Evolutionary conservation across 2,329 filamentous ascomycete genomes (phyloP), one percentile per base, ranked within the genome.

Genomic region (Tympanopsis confertula): DNA sequence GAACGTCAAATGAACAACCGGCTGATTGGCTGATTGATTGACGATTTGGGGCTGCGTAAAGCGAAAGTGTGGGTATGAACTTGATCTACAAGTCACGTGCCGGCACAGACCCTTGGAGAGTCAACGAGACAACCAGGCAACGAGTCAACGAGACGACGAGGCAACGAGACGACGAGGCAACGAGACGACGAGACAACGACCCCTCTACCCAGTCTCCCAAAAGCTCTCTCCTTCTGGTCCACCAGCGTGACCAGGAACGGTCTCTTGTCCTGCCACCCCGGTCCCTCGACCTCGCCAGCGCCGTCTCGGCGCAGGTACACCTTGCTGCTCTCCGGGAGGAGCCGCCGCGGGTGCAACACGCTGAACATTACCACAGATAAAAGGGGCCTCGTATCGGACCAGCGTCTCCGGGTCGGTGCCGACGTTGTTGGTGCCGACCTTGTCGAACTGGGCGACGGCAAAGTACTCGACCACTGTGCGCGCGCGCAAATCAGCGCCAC

Each of bases 391-490:
- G 44, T 74, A 69, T 17, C 68, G 60, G n/a, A 75, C 41, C 17
- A 72, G 53, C 0, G 67, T 62, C 10, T 58, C 64, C 2, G 69
- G 43, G 1, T 44, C 47, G 20, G 37, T 45, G 3, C 54, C 51
- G 24, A 64, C 60, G 35, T 63, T 54, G 3, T 50, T 55, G 5
- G 59, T 49, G 20, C 59, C 54, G 32, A 53, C 44, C 15, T 53
- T 57, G 5, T 56, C 56, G 17, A 59, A 54, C 18, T 66, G 54
- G 0, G 63, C 56, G n/a, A 68, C 49, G 37, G 59, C 61, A 43
- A 74, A 76, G 54, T 71, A 77, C 52, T 79, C 72, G n/a, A 74
- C 61, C 0, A 71, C 61, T 5, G 74, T 66, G 48, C 65, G 17
- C 74, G 65, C 2, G 59, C 50, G 5, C 68, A 53, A 40, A 78